These are phyloP conservation scores for Kodamaea sagamina DNA, from an alignment of 805 yeast species.

Conservation along the genomic window DNA sequence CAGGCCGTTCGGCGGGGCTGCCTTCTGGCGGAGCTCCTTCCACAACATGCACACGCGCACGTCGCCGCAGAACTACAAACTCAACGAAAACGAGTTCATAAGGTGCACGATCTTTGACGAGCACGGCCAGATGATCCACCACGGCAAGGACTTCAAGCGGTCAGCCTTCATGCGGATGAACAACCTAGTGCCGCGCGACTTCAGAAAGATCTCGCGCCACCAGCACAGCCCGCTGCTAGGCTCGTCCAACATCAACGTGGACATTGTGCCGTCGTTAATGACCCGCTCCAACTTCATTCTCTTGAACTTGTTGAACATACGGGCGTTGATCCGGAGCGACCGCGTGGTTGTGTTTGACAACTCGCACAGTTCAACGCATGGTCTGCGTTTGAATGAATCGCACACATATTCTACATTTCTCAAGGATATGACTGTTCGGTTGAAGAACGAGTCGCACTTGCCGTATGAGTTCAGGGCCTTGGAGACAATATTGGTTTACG, in stretches of 20 bases:
- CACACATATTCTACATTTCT: constrained; percentile 47
- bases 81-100: constrained; percentile 35
- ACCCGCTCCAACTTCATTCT: constrained; percentile 50
- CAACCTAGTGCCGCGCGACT: constrained; percentile 57
- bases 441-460: constrained; percentile 39
- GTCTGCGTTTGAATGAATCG: constrained; percentile 46
- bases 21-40: neutral
- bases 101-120: constrained; percentile 53
- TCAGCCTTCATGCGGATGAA: constrained; percentile 46
- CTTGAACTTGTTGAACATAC: constrained; percentile 49
- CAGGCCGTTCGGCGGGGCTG: neutral
- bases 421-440: constrained; percentile 41
- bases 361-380: constrained; percentile 15
- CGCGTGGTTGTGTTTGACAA: constrained; percentile 50
- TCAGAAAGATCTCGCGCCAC: constrained; percentile 50
- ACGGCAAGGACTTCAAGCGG: constrained; percentile 47
- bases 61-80: constrained; percentile 6
- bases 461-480: constrained; percentile 91
- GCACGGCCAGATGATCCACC: constrained; percentile 45
- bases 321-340: constrained; percentile 55
- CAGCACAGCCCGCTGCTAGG: constrained; percentile 13
- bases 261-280: constrained; percentile 58
- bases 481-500: constrained; percentile 82
- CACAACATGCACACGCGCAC: constrained; percentile 7
- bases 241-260: constrained; percentile 33